These are phyloP conservation scores for Lathyrus oleraceus DNA, from an alignment of 306 rosid genomes.

Conservation along the genomic window DNA sequence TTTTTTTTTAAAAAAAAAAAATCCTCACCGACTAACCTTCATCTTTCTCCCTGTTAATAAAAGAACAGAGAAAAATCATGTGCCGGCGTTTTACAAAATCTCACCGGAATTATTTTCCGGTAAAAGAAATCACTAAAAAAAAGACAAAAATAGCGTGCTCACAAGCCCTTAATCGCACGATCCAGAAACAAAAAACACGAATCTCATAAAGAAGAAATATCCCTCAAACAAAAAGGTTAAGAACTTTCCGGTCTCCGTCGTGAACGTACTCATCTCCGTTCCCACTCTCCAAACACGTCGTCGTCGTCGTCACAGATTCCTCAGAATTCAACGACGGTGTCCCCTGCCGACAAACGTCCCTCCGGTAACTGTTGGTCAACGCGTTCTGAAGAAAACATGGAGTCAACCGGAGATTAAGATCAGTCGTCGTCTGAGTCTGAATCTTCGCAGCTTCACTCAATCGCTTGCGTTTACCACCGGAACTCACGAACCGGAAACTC, in stretches of 20 bases:
- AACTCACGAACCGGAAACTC: constrained; percentile 40
- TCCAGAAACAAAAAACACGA: constrained; percentile 42
- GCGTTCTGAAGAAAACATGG: constrained; percentile 49
- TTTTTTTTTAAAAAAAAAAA: neutral
- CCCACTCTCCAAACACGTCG: constrained; percentile 62
- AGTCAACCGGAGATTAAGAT: constrained; percentile 75
- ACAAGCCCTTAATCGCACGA: constrained; percentile 33
- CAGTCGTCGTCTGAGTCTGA: constrained; percentile 45
- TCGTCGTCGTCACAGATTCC: constrained; percentile 74
- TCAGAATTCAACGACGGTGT: constrained; percentile 92
- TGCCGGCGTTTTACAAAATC: constrained; percentile 64
- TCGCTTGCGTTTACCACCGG: constrained; percentile 58
- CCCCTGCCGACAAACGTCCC: constrained; percentile 60
- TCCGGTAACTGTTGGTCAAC: constrained; percentile 25
- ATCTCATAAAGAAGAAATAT: constrained; percentile 11
- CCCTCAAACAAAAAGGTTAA: constrained; percentile 68
- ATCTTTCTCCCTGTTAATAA: constrained; percentile 51
- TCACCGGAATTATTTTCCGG: constrained; percentile 59
- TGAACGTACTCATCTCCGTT: constrained; percentile 39
- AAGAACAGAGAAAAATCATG: constrained; percentile 66
- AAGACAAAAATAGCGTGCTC: neutral
- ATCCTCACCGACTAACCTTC: constrained; percentile 69
- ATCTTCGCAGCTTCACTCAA: constrained; percentile 40
- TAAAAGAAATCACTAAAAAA: neutral
- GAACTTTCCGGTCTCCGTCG: constrained; percentile 58